Conservation (phyloP, 805 yeast genomes). For the Zygoascus biomembranicola region DNA sequence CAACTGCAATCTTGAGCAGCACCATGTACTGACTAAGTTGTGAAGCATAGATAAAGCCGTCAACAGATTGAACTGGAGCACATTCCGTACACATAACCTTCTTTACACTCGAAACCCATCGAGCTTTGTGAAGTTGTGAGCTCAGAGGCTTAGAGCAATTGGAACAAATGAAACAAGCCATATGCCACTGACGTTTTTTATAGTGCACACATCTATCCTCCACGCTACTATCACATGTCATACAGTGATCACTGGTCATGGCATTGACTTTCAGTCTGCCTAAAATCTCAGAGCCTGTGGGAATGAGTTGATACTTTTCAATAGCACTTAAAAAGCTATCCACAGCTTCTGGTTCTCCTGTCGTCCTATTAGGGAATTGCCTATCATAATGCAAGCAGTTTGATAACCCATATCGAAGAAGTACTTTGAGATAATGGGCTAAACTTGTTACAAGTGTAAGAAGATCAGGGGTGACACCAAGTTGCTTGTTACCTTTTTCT, state of each 20-base stretch:
- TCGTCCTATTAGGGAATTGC: constrained; percentile 41
- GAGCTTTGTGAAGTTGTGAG: constrained; percentile 29
- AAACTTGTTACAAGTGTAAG: constrained; percentile 79
- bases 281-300: constrained; percentile 22
- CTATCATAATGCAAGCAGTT: constrained; percentile 49
- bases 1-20: constrained; percentile 74
- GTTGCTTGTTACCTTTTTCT: constrained; percentile 14
- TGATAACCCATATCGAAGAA: constrained; percentile 72
- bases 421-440: constrained; percentile 84
- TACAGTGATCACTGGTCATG: constrained; percentile 65
- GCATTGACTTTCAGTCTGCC: constrained; percentile 22
- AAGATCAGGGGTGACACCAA: constrained; percentile 32
- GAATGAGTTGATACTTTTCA: constrained; percentile 34
- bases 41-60: constrained; percentile 47
- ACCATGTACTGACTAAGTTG: constrained; percentile 67
- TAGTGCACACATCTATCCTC: constrained; percentile 72
- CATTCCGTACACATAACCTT: constrained; percentile 56
- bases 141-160: constrained; percentile 42
- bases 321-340: constrained; percentile 53
- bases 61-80: constrained; percentile 29
- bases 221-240: constrained; percentile 60
- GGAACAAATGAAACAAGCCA: constrained; percentile 60
- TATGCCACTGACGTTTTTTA: constrained; percentile 68
- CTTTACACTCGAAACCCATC: constrained; percentile 29
- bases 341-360: constrained; percentile 34